A percentile compares a stretch with the other conserved stretches of the same genome.
phyloP scores from a whole-genome alignment of 352 stramenopile genomes.

The Phytophthora niederhauseri region DNA sequence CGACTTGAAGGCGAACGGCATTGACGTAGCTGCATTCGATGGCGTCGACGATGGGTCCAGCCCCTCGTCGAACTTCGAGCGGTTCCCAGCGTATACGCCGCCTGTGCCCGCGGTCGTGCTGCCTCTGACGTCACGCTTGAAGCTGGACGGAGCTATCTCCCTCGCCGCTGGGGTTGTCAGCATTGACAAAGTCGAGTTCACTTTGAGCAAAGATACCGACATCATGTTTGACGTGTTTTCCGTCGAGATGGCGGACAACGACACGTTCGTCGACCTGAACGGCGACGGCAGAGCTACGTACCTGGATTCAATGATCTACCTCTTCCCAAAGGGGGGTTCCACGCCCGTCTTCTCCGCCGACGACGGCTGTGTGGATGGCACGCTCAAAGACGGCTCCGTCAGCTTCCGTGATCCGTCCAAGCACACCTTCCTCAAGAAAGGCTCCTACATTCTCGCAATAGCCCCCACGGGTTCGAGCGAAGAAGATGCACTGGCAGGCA shows the following conservation, averaged over 20 bases:
- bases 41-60: slow-evolving; percentile 34
- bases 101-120: slow-evolving; percentile 7
- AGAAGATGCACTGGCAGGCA: slow-evolving; percentile 30
- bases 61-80: slow-evolving; percentile 25
- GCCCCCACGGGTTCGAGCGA: slow-evolving; percentile 32
- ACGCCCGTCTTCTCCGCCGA: slow-evolving; percentile 42
- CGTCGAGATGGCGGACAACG: slow-evolving; percentile 55
- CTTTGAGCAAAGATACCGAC: slow-evolving; percentile 36
- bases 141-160: slow-evolving; percentile 35
- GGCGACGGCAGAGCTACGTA: slow-evolving; percentile 59
- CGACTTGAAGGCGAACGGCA: slow-evolving; percentile 33
- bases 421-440: slow-evolving; percentile 47
- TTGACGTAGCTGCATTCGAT: slow-evolving; percentile 42
- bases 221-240: slow-evolving; percentile 61
- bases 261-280: slow-evolving; percentile 64
- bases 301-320: slow-evolving; percentile 57
- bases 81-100: slow-evolving; percentile 48
- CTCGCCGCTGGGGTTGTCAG: slow-evolving; percentile 33
- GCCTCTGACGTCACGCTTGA: slow-evolving; percentile 23
- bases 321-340: slow-evolving; percentile 44
- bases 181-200: slow-evolving; percentile 64
- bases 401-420: slow-evolving; percentile 56
- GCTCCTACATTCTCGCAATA: slow-evolving; percentile 48
- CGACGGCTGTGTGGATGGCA: slow-evolving; percentile 25
- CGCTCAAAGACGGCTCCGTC: slow-evolving; percentile 43